phyloP scores from a whole-genome alignment of 2,329 filamentous ascomycete genomes.

The Aspergillus fijiensis region DNA sequence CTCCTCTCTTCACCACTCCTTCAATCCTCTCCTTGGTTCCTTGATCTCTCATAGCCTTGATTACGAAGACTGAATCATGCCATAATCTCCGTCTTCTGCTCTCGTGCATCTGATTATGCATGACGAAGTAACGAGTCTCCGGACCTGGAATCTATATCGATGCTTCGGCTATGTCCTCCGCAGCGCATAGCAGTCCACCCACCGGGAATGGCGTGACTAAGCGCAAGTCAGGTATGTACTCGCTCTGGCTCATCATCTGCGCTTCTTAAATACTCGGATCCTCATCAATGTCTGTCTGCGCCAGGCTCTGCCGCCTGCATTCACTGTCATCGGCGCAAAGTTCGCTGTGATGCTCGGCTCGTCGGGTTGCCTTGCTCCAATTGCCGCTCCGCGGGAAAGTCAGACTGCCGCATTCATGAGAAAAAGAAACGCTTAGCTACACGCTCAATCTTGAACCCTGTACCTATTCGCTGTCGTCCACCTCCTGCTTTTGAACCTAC shows the following conservation, averaged over 20 bases:
- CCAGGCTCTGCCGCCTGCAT: constrained; percentile 48
- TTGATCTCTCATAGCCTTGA: background rate
- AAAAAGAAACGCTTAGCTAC: constrained; percentile 50
- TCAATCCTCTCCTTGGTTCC: background rate
- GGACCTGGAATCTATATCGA: constrained; percentile 20
- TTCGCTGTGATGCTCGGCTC: constrained; percentile 51
- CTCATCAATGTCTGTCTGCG: constrained; percentile 9
- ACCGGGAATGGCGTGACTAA: constrained; percentile 38
- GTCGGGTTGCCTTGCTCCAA: constrained; percentile 52
- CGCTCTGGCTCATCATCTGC: background rate
- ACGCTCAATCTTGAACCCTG: constrained; percentile 43
- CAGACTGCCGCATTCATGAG: constrained; percentile 51
- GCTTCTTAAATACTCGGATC: background rate
- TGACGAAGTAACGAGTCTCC: constrained; percentile 16
- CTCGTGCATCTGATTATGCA: constrained; percentile 2
- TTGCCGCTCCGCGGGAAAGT: constrained; percentile 44
- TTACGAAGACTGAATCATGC: constrained; percentile 5
- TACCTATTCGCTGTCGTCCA: constrained; percentile 49
- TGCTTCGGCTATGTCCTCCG: constrained; percentile 39
- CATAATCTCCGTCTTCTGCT: background rate
- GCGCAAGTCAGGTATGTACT: constrained; percentile 38
- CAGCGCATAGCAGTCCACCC: constrained; percentile 34
- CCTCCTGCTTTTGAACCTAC: constrained; percentile 26
- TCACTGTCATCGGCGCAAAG: constrained; percentile 52
- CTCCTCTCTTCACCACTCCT: background rate